Evolutionary conservation across 2,329 filamentous ascomycete genomes (phyloP).

Genomic region (Zelopaecilomyces penicillatus): DNA sequence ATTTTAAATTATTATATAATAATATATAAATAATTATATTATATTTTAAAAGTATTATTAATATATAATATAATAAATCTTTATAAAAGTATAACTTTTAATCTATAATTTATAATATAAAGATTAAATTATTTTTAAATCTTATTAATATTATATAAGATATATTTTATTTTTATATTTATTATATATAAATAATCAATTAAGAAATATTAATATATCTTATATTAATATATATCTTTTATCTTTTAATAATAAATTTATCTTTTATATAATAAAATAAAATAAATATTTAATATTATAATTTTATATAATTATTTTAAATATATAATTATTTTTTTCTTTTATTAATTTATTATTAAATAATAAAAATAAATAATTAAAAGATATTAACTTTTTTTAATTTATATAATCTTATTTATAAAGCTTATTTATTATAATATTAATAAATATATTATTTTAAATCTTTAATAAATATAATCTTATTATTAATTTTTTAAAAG

Average conservation of each 20-base stretch:
- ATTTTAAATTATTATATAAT: not conserved
- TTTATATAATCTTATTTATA: not conserved
- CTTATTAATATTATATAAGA: too few species aligned
- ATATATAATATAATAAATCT: not conserved
- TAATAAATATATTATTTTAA: not conserved
- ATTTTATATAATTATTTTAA: not conserved
- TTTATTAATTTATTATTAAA: not conserved
- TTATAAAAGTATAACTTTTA: not conserved
- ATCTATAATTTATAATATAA: not conserved
- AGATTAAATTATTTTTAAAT: not conserved
- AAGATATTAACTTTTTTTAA: too few species aligned
- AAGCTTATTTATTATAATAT: not conserved
- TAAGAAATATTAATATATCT: not conserved
- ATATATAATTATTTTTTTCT: not conserved
- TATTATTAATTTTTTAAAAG: too few species aligned
- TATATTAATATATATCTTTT: not conserved
- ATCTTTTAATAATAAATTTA: not conserved
- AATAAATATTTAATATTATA: not conserved
- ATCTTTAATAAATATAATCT: too few species aligned
- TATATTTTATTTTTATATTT: too few species aligned
- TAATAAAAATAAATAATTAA: too few species aligned
- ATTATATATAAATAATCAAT: not conserved
- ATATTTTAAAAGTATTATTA: not conserved
- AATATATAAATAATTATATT: not conserved
- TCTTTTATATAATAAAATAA: not conserved